These are phyloP conservation scores for Capsella bursapastoris DNA, from an alignment of 345 rosid species.

Conservation along the genomic window DNA sequence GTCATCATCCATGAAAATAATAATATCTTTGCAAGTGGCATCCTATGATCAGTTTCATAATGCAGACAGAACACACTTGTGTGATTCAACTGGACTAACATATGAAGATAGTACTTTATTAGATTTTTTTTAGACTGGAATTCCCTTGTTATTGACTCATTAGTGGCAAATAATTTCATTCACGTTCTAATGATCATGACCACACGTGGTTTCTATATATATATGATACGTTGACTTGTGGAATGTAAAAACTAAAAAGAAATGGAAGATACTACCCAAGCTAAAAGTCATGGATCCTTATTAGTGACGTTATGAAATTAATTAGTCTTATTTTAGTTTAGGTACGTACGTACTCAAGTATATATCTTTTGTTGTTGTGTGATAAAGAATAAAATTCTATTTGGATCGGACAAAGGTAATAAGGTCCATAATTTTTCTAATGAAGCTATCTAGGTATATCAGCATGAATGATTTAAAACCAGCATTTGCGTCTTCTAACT, in stretches of 20 bases:
- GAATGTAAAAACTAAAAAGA: conserved; percentile 18
- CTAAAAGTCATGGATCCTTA: neutral
- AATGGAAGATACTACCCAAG: neutral
- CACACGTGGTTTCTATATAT: conserved; percentile 31
- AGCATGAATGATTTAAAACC: neutral
- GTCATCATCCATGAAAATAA: conserved; percentile 2
- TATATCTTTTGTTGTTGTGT: neutral
- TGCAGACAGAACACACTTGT: conserved; percentile 12
- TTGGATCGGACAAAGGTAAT: neutral
- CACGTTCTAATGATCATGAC: conserved; percentile 26
- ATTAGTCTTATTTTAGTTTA: neutral
- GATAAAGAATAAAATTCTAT: neutral
- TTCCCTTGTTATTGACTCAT: conserved; percentile 28
- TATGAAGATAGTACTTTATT: neutral
- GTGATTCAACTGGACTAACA: conserved; percentile 4
- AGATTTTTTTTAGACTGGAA: neutral
- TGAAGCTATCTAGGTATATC: neutral
- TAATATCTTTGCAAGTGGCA: conserved; percentile 35
- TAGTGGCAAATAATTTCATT: conserved; percentile 16
- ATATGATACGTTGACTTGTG: conserved; percentile 15
- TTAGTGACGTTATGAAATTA: neutral
- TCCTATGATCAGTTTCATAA: conserved; percentile 13
- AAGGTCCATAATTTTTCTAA: neutral
- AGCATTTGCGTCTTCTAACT: neutral
- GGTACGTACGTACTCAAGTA: too few species aligned